Conservation (phyloP, 345 rosid genomes). For the Eucalyptus cladocalyx region DNA sequence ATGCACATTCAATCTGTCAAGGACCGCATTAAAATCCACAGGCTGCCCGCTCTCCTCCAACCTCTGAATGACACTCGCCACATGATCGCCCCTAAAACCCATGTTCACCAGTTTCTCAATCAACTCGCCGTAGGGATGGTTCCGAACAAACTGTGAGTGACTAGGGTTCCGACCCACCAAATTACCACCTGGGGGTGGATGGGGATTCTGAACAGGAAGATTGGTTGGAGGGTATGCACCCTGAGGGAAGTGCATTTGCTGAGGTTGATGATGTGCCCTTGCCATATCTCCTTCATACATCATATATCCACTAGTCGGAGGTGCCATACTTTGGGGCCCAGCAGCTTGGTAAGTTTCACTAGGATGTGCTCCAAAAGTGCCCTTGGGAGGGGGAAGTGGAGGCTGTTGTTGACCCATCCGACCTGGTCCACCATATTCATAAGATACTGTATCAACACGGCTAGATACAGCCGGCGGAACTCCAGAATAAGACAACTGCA, state of each 20-base stretch:
- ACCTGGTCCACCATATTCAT: slow-evolving; percentile 55
- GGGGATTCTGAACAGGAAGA: slow-evolving; percentile 35
- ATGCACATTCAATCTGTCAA: slow-evolving; percentile 63
- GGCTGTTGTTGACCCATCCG: slow-evolving; percentile 55
- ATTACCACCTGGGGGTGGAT: slow-evolving; percentile 23
- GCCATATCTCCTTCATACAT: slow-evolving; percentile 60
- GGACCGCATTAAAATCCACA: slow-evolving; percentile 74
- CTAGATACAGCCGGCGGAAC: slow-evolving; percentile 56
- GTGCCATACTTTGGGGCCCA: slow-evolving; percentile 39
- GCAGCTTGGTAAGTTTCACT: slow-evolving; percentile 54
- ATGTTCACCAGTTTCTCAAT: slow-evolving; percentile 79
- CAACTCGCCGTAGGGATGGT: slow-evolving; percentile 61
- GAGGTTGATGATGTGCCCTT: slow-evolving; percentile 45
- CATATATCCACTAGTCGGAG: slow-evolving; percentile 59
- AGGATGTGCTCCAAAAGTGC: slow-evolving; percentile 36
- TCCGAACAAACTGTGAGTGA: slow-evolving; percentile 41
- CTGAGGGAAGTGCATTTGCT: slow-evolving; percentile 55
- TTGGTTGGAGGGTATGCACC: slow-evolving; percentile 49
- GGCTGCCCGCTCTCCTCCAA: slow-evolving; percentile 93
- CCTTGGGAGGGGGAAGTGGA: slow-evolving; percentile 61
- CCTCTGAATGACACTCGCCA: slow-evolving; percentile 64
- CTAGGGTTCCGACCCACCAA: slow-evolving; percentile 26
- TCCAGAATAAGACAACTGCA: slow-evolving; percentile 65
- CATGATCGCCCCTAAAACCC: slow-evolving; percentile 91
- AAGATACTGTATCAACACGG: slow-evolving; percentile 43